A percentile compares a stretch with the other conserved stretches of the same genome.
These are phyloP conservation scores for Dispira simplex DNA, from an alignment of 192 early-diverging fungal genomes.

Conservation along the genomic window DNA sequence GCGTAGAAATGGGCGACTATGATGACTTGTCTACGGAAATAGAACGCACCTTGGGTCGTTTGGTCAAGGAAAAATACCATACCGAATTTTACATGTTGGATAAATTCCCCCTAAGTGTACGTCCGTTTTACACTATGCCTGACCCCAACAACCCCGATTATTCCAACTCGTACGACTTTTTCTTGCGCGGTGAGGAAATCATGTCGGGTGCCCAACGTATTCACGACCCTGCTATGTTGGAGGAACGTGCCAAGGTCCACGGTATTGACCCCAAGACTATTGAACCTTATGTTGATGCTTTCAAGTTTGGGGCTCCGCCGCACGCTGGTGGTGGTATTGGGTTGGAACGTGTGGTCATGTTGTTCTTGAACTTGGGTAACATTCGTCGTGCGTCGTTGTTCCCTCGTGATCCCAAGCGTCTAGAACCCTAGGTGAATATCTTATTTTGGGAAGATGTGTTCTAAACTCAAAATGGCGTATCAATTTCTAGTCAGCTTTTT, in stretches of 20 bases:
- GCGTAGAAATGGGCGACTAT: slow-evolving; percentile 80
- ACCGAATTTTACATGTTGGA: slow-evolving; percentile 99
- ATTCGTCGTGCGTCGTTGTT: slow-evolving; percentile 85
- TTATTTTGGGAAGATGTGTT: too few relatives aligned
- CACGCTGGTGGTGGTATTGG: slow-evolving; percentile 97
- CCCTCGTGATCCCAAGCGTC: slow-evolving; percentile 94
- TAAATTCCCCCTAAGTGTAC: slow-evolving; percentile 93
- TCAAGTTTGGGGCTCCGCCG: slow-evolving; percentile 91
- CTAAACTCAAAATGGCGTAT: too few relatives aligned
- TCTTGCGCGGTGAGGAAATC: slow-evolving; percentile 98
- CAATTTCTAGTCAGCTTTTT: too few relatives aligned
- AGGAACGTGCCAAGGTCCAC: slow-evolving; percentile 59
- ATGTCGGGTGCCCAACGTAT: slow-evolving; percentile 98
- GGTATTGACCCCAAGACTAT: slow-evolving; percentile 67
- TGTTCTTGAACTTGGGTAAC: slow-evolving; percentile 89
- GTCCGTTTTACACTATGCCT: slow-evolving; percentile 99
- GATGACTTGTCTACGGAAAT: slow-evolving; percentile 84
- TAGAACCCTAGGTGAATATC: slow-evolving; percentile 47
- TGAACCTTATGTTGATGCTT: slow-evolving; percentile 84
- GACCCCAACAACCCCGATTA: slow-evolving; percentile 73
- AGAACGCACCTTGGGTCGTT: slow-evolving; percentile 69
- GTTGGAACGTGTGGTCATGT: slow-evolving; percentile 93
- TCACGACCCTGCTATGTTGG: slow-evolving; percentile 72
- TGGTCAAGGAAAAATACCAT: slow-evolving; percentile 85
- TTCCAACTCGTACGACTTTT: slow-evolving; percentile 99